These are phyloP conservation scores for Gnaphalium uliginosum DNA, from an alignment of 129 eudicot species.

Conservation along the genomic window DNA sequence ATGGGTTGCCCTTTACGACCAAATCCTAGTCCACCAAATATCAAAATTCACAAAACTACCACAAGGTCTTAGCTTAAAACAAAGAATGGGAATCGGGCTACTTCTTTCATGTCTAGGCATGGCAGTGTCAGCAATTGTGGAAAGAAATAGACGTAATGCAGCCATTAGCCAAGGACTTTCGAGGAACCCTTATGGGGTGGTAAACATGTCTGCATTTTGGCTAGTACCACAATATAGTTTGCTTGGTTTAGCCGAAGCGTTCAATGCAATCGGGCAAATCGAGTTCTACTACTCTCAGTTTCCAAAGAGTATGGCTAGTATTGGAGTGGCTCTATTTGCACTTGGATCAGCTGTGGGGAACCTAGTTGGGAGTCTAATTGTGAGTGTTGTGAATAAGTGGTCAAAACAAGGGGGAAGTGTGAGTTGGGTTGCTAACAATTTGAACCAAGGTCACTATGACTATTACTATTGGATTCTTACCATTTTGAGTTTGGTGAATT, in stretches of 20 bases:
- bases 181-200: constrained; percentile 30
- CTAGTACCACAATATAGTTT: constrained; percentile 62
- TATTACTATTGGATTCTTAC: constrained; percentile 74
- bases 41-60: constrained; percentile 49
- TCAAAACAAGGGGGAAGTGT: constrained; percentile 45
- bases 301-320: constrained; percentile 83
- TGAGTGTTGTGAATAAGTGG: constrained; percentile 35
- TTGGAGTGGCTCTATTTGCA: constrained; percentile 68
- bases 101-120: constrained; percentile 45
- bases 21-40: constrained; percentile 48
- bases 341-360: constrained; percentile 61
- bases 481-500: constrained; percentile 47
- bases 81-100: constrained; percentile 76
- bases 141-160: constrained; percentile 40
- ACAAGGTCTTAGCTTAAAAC: constrained; percentile 47
- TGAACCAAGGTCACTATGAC: constrained; percentile 76
- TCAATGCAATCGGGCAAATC: constrained; percentile 76
- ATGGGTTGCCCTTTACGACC: constrained; percentile 75
- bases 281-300: constrained; percentile 79
- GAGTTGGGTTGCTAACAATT: constrained; percentile 67
- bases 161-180: constrained; percentile 54
- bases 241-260: constrained; percentile 71
- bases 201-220: constrained; percentile 80
- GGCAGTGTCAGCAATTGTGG: constrained; percentile 56
- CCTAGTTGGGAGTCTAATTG: constrained; percentile 57